Percentiles rank a stretch among this genome's conserved stretches.
These are phyloP conservation scores for Solanum stenotomum DNA, from an alignment of 257 asterid species.

Conservation along the genomic window DNA sequence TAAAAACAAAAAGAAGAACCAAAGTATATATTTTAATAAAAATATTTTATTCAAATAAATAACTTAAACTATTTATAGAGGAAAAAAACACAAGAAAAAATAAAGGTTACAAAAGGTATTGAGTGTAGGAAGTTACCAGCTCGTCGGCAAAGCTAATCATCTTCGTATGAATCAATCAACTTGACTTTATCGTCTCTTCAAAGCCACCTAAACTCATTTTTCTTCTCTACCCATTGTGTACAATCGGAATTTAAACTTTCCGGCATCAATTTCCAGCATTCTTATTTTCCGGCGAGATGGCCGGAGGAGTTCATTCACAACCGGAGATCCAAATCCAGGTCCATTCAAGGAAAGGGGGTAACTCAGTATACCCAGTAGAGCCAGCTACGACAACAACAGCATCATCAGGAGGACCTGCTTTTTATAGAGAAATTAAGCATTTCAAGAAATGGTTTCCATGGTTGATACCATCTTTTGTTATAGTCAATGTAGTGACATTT, in stretches of 20 bases:
- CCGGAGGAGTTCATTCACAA: constrained; percentile 17
- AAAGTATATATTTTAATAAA: neutral
- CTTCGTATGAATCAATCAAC: neutral
- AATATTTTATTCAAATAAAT: neutral
- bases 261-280: neutral
- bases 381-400: constrained; percentile 20
- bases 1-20: neutral
- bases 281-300: constrained; percentile 29
- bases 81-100: neutral
- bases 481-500: constrained; percentile 52
- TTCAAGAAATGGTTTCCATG: constrained; percentile 70
- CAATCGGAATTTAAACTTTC: neutral
- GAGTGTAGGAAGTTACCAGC: neutral
- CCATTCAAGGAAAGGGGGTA: constrained; percentile 44
- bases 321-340: constrained; percentile 31
- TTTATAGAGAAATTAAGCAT: constrained; percentile 56
- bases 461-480: constrained; percentile 63
- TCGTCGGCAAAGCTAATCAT: neutral
- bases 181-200: neutral
- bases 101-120: neutral
- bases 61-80: neutral
- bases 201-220: neutral
- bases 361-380: constrained; percentile 56
- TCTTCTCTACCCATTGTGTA: neutral
- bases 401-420: constrained; percentile 2